Conservation (phyloP, 2,329 filamentous ascomycete species). For the Aureobasidium melanogenum region DNA sequence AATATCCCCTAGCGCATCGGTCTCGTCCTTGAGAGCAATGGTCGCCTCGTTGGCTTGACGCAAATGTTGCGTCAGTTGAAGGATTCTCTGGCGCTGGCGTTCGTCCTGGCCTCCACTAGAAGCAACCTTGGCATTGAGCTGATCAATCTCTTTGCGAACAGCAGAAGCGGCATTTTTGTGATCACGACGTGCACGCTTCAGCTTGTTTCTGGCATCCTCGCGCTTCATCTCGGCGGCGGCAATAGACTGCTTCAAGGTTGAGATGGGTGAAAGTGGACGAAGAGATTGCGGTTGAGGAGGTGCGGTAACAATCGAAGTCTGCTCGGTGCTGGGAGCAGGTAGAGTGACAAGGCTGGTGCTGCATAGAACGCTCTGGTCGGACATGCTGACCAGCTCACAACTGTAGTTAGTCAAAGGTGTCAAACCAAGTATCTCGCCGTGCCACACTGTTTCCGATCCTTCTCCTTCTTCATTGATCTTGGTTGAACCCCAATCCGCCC, state of each 20-base stretch:
- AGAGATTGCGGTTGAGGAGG: conserved; percentile 52
- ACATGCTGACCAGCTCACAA: conserved; percentile 65
- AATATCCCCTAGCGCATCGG: conserved; percentile 56
- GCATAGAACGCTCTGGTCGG: conserved; percentile 58
- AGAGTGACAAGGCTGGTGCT: conserved; percentile 64
- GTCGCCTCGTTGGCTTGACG: conserved; percentile 59
- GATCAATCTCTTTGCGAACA: conserved; percentile 66
- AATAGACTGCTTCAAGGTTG: conserved; percentile 69
- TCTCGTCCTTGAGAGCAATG: conserved; percentile 46
- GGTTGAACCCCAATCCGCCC: conserved; percentile 70
- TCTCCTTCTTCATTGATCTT: conserved; percentile 49
- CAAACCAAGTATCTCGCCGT: conserved; percentile 58
- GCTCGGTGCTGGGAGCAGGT: conserved; percentile 48
- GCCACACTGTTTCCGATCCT: conserved; percentile 46
- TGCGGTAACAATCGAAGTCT: conserved; percentile 31
- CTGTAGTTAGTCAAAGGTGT: conserved; percentile 68
- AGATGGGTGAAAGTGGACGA: conserved; percentile 66
- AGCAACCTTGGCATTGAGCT: conserved; percentile 55
- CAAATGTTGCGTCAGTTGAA: conserved; percentile 66
- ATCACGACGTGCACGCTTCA: conserved; percentile 65
- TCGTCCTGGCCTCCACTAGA: conserved; percentile 65
- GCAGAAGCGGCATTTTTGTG: conserved; percentile 61
- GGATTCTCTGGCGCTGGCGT: conserved; percentile 63
- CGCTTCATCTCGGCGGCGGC: conserved; percentile 62
- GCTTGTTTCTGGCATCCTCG: conserved; percentile 57